Evolutionary conservation across 1,139 yeast species (phyloP).

Genomic region (Candida sp.): DNA sequence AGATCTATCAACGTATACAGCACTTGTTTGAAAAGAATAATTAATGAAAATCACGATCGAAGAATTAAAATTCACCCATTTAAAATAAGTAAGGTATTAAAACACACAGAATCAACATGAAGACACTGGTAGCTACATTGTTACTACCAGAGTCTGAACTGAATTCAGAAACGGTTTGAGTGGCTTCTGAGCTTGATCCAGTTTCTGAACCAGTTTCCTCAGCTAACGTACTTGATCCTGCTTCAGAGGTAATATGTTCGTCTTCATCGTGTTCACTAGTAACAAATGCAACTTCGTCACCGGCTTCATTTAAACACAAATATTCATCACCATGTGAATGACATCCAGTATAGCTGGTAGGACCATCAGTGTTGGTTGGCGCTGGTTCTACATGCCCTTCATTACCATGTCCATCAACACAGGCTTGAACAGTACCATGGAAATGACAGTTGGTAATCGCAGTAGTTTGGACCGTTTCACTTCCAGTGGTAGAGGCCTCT

Average conservation of each 20-base stretch:
- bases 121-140: background rate
- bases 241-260: background rate
- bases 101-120: background rate
- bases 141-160: background rate
- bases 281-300: constrained; percentile 20
- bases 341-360: constrained; percentile 23
- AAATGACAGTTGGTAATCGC: constrained; percentile 25
- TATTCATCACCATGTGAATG: constrained; percentile 23
- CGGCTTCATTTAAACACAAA: constrained; percentile 16
- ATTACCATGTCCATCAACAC: constrained; percentile 22
- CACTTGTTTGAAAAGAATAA: too few relatives aligned
- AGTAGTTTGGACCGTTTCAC: background rate
- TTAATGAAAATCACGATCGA: too few relatives aligned
- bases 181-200: background rate
- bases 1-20: too few relatives aligned
- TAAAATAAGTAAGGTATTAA: background rate
- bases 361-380: constrained; percentile 18
- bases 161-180: background rate
- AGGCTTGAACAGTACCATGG: constrained; percentile 21
- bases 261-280: constrained; percentile 8
- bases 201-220: background rate
- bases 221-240: background rate
- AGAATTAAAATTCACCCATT: too few relatives aligned
- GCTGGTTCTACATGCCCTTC: constrained; percentile 30
- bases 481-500: background rate